phyloP scores from a whole-genome alignment of 306 rosid genomes.

The Prunus mume region DNA sequence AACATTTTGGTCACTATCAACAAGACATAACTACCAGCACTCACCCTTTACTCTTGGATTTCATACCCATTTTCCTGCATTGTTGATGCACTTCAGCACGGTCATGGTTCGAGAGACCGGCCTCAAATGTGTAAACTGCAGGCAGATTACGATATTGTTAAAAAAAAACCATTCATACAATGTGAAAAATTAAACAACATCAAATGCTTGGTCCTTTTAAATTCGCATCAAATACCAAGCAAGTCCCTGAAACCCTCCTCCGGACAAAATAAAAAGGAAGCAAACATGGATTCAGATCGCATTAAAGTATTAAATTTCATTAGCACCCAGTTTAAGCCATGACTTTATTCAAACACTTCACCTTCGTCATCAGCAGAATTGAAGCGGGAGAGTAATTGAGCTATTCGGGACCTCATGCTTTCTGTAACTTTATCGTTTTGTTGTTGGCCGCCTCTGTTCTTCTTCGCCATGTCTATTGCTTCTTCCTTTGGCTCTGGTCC shows the following conservation, averaged over 20 bases:
- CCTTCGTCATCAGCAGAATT: constrained; percentile 48
- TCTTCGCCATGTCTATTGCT: constrained; percentile 22
- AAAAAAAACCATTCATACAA: not conserved
- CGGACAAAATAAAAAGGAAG: not conserved
- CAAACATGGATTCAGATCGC: not conserved
- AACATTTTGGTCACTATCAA: not conserved
- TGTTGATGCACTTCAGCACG: constrained; percentile 62
- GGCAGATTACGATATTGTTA: not conserved
- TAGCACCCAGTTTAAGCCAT: not conserved
- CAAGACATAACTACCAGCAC: constrained; percentile 22
- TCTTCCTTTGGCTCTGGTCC: not conserved
- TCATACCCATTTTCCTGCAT: constrained; percentile 54
- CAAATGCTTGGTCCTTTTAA: not conserved
- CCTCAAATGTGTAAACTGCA: constrained; percentile 66
- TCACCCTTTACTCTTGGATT: constrained; percentile 85
- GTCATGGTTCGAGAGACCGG: constrained; percentile 42
- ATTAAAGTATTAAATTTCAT: not conserved
- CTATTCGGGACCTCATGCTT: constrained; percentile 31
- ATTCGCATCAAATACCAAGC: not conserved
- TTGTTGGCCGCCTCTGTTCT: not conserved
- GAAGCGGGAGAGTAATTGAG: constrained; percentile 31
- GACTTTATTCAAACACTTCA: not conserved
- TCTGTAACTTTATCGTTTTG: constrained; percentile 29
- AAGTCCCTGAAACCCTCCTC: no score
- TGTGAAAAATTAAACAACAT: not conserved